A percentile compares a stretch with the other conserved stretches of the same genome.
Conservation (phyloP, 495 filamentous ascomycete genomes). For the Lophiostoma macrostomum region DNA sequence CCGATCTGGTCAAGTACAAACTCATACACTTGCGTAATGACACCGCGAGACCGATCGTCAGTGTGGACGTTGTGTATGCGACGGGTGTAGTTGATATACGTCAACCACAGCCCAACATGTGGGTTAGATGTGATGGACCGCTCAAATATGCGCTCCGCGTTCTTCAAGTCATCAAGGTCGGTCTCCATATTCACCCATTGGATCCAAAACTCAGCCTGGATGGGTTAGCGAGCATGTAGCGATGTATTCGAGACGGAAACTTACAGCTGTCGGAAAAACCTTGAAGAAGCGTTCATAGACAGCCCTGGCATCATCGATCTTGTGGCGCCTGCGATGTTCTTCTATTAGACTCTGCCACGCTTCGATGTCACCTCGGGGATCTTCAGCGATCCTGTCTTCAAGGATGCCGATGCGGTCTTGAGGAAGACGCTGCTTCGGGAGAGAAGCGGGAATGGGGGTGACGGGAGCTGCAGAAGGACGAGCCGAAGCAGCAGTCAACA, state of each 20-base stretch:
- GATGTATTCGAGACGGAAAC: conserved; percentile 39
- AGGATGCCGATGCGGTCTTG: conserved; percentile 79
- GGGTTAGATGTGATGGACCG: conserved; percentile 68
- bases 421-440: conserved; percentile 58
- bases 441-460: conserved; percentile 36
- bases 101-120: conserved; percentile 81
- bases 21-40: conserved; percentile 80
- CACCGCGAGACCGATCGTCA: conserved; percentile 73
- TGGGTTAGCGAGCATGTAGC: conserved; percentile 26
- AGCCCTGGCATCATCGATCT: conserved; percentile 73
- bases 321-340: conserved; percentile 77
- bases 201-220: conserved; percentile 84
- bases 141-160: conserved; percentile 77
- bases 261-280: conserved; percentile 85
- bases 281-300: conserved; percentile 83
- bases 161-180: conserved; percentile 69
- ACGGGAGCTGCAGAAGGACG: conserved; percentile 10
- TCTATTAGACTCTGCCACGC: conserved; percentile 85
- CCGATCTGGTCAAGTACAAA: conserved; percentile 87
- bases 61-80: conserved; percentile 80
- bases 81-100: conserved; percentile 94
- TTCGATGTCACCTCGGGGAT: conserved; percentile 84
- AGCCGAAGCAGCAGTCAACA: conserved; percentile 7
- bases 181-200: conserved; percentile 84
- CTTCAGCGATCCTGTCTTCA: conserved; percentile 85